These are phyloP conservation scores for Russula sp. DNA, from an alignment of 768 basidiomycete species.

Conservation along the genomic window DNA sequence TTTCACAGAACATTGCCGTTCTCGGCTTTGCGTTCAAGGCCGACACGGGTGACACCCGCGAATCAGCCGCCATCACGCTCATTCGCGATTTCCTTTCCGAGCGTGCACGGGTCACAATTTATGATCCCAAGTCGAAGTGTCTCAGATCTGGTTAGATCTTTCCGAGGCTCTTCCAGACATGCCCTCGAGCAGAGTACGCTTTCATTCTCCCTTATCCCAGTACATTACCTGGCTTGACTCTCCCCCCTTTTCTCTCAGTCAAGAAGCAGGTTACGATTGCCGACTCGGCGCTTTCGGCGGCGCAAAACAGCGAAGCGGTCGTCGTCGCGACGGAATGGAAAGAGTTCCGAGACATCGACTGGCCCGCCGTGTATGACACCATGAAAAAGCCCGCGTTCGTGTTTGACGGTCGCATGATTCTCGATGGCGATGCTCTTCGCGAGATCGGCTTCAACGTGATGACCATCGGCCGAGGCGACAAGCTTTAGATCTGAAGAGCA, in stretches of 20 bases:
- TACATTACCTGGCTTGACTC: constrained; percentile 1
- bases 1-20: constrained; percentile 77
- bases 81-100: constrained; percentile 92
- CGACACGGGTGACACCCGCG: constrained; percentile 98
- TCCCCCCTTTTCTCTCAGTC: constrained; percentile 48
- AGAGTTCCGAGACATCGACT: constrained; percentile 92
- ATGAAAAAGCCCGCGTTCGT: constrained; percentile 99
- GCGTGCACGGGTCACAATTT: constrained; percentile 80
- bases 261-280: constrained; percentile 85
- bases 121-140: constrained; percentile 82
- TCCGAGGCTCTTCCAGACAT: constrained; percentile 62
- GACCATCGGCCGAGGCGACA: constrained; percentile 56
- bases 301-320: constrained; percentile 84
- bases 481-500: constrained; percentile 32
- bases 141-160: constrained; percentile 86
- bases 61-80: constrained; percentile 92
- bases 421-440: constrained; percentile 75
- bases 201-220: constrained; percentile 13
- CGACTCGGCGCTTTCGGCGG: constrained; percentile 78
- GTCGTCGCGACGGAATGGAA: constrained; percentile 98
- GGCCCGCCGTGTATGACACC: constrained; percentile 75
- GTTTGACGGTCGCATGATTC: constrained; percentile 88
- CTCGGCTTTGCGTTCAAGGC: constrained; percentile 99
- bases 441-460: constrained; percentile 88
- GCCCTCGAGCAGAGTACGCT: constrained; percentile 65